Conservation (phyloP, 2,329 filamentous ascomycete genomes). For the Epichloe uncinata region DNA sequence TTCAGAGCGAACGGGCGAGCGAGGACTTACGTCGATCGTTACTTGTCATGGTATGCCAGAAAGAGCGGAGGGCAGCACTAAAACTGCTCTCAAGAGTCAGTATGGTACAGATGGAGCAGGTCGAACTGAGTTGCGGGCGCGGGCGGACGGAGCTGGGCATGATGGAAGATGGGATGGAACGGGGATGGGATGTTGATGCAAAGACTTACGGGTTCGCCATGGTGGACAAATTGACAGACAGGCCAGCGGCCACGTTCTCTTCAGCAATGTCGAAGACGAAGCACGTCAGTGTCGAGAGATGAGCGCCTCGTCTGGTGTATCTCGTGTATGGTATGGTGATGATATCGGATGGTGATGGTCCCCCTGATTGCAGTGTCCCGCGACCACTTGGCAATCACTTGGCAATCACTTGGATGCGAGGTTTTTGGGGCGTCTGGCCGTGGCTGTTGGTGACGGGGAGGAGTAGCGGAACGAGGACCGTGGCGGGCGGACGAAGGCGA, state of each 20-base stretch:
- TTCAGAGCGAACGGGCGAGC: neutral
- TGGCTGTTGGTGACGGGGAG: neutral
- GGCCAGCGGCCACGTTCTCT: neutral
- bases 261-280: neutral
- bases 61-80: conserved; percentile 64
- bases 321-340: neutral
- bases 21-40: conserved; percentile 49
- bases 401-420: neutral
- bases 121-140: neutral
- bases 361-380: neutral
- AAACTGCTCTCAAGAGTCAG: conserved; percentile 32
- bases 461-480: neutral
- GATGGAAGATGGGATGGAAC: neutral
- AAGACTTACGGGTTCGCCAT: conserved; percentile 12
- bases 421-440: neutral
- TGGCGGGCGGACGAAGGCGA: neutral
- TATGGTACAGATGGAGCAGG: neutral
- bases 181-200: too few species aligned
- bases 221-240: conserved; percentile 3
- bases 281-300: neutral
- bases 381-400: neutral
- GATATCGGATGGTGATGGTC: neutral
- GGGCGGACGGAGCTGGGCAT: too few species aligned
- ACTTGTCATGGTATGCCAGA: conserved; percentile 87
- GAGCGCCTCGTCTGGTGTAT: neutral